Evolutionary conservation across 805 yeast species (phyloP), one percentile per base, ranked within the genome.

Genomic region (Metschnikowia amazonensis): DNA sequence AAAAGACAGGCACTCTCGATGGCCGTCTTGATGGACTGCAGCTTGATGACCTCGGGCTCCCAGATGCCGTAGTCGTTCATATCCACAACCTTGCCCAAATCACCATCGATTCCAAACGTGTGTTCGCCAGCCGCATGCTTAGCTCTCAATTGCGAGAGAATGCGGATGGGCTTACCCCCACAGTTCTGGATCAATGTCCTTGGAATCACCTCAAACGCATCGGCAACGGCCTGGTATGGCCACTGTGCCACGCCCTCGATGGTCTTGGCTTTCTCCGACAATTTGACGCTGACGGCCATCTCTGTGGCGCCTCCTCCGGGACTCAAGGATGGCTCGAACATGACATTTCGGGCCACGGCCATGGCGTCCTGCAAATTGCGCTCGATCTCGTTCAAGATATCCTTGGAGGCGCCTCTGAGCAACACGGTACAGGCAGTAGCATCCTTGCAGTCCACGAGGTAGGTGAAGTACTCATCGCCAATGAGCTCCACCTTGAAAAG

Each of bases 251-350:
- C 85, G 50, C 98, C 99, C 65, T 89, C 97, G 55, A 94, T 80
- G 42, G 82, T 76, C 72, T 89, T 92, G 41, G 98, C 97, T 70
- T 81, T 84, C 64, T 90, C 97, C 14, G 96, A 79, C 49, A 94
- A 76, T 54, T 76, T 81, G 25, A 94, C 97, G 48, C 92, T 77
- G 32, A 94, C 89, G 2, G 98, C 98, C 98, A 94, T 94, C 72
- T 94, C 99, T 24, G 97, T 92, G 43, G 99, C 99, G 59, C 99
- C 99, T 50, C 99, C 99, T 59, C 99, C 99, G 41, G 99, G 99
- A 2, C 96, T 79, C 62, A 94, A 77, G 34, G 90, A 81, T 43
- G 99, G 99, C 65, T 92, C 96, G 57, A 92, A 82, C 76, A 89
- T 78, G 29, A 94, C 97, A 62, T 94, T 94, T 66, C 97, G 81